Base-by-base conservation (phyloP, 2,329 filamentous ascomycete genomes). In the Cladosporium sp. region DNA sequence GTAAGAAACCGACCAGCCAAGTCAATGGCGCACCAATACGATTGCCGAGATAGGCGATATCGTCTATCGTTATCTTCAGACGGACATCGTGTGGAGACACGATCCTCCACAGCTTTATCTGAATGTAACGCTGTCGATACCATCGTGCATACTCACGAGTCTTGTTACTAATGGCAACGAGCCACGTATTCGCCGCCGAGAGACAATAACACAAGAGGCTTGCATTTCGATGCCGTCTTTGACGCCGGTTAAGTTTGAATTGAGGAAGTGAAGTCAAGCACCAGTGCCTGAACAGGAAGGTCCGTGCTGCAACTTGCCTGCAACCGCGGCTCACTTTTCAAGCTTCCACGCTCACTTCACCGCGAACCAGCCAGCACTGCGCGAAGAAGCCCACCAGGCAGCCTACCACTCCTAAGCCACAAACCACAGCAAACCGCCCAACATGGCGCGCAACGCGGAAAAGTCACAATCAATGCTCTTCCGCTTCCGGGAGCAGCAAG, bases 381-480 rank as follows among this genome's bases (percentile, higher is more conserved):
- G n/a, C n/a, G n/a, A n/a, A n/a, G n/a, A n/a, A n/a, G n/a, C n/a
- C n/a, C n/a, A n/a, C n/a, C n/a, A n/a, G n/a, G n/a, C n/a, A n/a
- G n/a, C n/a, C n/a, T n/a, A n/a, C n/a, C 15, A n/a, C 12, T 0
- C 4, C 20, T 12, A 25, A 19, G 15, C 20, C 1, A 2, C 15
- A 32, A 9, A 19, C 38, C 25, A 16, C 20, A 19, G n/a, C 38
- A 41, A 18, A 20, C 18, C 20, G 8, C 22, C 18, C 33, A 50
- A 11, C 22, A 66, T 66, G 92, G 91, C 92, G 66, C 92, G 92
- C 67, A 96, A 97, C 72, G 92, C 88, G 39, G 92, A 97, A 79
- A 98, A 97, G 72, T 92, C 93, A 64, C 93, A 98, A 77, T 96
- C 91, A 41, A 98, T 98, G 92, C 92, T 98, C 71, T 98, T 96